Base-by-base conservation (phyloP, 176 grass and related monocot genomes). In the Dactylis glomerata region DNA sequence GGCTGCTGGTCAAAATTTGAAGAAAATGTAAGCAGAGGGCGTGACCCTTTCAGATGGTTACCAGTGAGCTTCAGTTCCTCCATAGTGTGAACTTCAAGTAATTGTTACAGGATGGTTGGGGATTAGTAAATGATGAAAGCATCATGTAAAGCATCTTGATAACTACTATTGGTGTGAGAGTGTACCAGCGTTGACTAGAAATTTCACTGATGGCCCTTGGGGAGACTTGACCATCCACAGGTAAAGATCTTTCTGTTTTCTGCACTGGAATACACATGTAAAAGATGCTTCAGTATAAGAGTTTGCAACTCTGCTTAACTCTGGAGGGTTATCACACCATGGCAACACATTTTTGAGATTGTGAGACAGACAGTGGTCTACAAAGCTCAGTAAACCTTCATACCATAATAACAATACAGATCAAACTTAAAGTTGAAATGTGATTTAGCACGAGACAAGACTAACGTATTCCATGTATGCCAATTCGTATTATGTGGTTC, bases 21-120 rank as follows among this genome's bases (percentile, higher is more conserved):
- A 14, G 93, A 96, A 87, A 99, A 99, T 33, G 93, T 93, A 80
- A 99, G 62, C 76, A 99, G 70, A 17, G 93, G 96, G 0, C 91
- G 81, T 45, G 96, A 99, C 33, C 96, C 96, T 81, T 94, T 96
- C 50, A 99, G 40, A 89, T 99, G 96, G 75, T 99, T 99, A 24
- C 96, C 93, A 2, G 96, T 99, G 66, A 99, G 93, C 88, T 99
- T 99, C 77, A 99, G 71, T 82, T 99, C 96, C 75, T 99, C 96
- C 96, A 99, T 99, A 31, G 93, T 96, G 61, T 99, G 96, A 85
- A 99, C 96, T 98, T 52, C 47, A 73, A 0, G 1, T 24, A 77
- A 63, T 36, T 14, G 27, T 81, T 49, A 32, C 33, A 22, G 32
- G 2, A 69, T 20, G 26, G 58, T 42, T 49, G 82, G 27, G 33